Evolutionary conservation across 2,329 filamentous ascomycete genomes (phyloP).

Genomic region (Cladophialophora psammophila): DNA sequence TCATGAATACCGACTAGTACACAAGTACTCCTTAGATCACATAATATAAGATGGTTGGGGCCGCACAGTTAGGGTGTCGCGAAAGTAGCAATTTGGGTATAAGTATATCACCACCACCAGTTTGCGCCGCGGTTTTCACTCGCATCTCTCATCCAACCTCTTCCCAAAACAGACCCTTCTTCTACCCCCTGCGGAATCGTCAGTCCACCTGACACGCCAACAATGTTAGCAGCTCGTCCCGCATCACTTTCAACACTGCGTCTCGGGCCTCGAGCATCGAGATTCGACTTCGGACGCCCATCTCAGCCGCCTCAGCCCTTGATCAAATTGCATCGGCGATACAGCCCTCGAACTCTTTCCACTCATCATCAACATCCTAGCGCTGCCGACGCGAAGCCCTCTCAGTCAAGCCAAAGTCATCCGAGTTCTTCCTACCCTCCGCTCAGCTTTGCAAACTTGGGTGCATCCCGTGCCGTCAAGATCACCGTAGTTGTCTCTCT

Average conservation of each 20-base stretch:
- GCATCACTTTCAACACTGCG: background rate
- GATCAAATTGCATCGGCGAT: background rate
- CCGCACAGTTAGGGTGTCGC: background rate
- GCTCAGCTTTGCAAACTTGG: constrained; percentile 33
- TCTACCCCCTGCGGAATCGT: background rate
- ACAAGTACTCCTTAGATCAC: too few species aligned
- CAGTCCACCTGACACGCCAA: background rate
- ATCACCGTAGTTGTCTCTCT: constrained; percentile 36
- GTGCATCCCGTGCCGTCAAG: constrained; percentile 39
- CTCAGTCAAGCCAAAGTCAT: background rate
- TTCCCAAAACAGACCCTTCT: background rate
- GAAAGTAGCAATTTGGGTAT: background rate
- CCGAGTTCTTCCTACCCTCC: constrained; percentile 13
- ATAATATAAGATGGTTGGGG: too few species aligned
- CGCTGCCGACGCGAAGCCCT: background rate
- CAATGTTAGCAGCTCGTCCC: background rate
- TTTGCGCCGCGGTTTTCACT: background rate
- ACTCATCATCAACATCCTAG: background rate
- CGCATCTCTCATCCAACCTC: background rate
- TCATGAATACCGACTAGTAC: too few species aligned
- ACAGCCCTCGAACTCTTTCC: background rate
- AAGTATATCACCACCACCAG: background rate
- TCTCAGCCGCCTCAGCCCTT: background rate
- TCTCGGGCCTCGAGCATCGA: background rate
- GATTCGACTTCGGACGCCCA: background rate